A percentile compares a stretch with the other conserved stretches of the same genome.
Evolutionary conservation across 2,329 filamentous ascomycete species (phyloP).

Genomic region (Fusarium secorum): DNA sequence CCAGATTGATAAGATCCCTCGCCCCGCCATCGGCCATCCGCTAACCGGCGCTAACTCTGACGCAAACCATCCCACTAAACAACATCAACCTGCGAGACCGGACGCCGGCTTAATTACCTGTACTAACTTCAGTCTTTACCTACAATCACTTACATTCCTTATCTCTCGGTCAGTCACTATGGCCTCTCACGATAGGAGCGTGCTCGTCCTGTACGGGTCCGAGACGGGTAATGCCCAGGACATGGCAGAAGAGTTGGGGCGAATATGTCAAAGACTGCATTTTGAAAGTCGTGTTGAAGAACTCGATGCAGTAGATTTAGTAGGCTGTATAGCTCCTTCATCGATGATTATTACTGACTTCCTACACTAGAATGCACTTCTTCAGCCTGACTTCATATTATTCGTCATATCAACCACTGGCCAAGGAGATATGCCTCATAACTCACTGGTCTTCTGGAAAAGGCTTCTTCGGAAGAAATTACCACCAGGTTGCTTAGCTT

Average conservation of each 20-base stretch:
- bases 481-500: conserved; percentile 71
- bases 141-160: not conserved
- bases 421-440: conserved; percentile 90
- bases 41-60: conserved; percentile 33
- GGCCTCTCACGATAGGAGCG: conserved; percentile 48
- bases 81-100: conserved; percentile 18
- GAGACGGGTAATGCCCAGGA: conserved; percentile 96
- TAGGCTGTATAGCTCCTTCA: conserved; percentile 55
- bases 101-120: not conserved
- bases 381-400: conserved; percentile 67
- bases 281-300: conserved; percentile 80
- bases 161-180: conserved; percentile 28
- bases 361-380: conserved; percentile 57
- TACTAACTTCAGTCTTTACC: not conserved
- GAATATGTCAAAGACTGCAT: conserved; percentile 76
- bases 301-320: conserved; percentile 78
- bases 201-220: conserved; percentile 86
- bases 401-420: conserved; percentile 92
- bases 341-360: conserved; percentile 7
- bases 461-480: conserved; percentile 82
- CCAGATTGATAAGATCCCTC: conserved; percentile 37
- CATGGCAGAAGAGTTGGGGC: conserved; percentile 83
- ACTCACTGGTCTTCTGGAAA: conserved; percentile 85
- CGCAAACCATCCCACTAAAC: conserved; percentile 15
- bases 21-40: conserved; percentile 36